Evolutionary conservation across 208 protist genomes (phyloP), one percentile per base, ranked within the genome.

Genomic region (Angomonas ambiguus): DNA sequence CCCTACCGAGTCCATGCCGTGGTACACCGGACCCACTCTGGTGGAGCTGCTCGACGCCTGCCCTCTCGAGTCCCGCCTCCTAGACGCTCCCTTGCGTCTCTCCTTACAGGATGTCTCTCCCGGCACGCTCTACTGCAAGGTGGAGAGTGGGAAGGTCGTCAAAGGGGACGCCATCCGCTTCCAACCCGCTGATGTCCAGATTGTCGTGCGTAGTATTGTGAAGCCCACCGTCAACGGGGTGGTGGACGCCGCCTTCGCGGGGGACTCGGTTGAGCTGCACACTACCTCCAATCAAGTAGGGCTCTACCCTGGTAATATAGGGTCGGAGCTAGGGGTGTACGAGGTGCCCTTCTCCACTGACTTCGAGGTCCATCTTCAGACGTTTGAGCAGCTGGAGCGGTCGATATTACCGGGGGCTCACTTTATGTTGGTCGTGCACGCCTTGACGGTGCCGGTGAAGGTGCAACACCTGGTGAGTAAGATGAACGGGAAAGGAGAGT

Each of bases 281-380:
- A 90, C 83, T 5, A 76, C 28, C 55, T 80, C 77, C 0, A 67
- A 79, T 8, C 25, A 87, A 35, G 71, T 78, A 3, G 85, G 84
- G 1, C 64, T 95, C 18, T 81, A 79, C 60, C 79, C 84, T 0
- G 89, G 89, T 58, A 86, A 79, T 61, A 74, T 95, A 11, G 89
- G 85, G 0, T 48, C 22, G 25, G 72, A 60, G 30, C 71, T 64
- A 49, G 31, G 31, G 30, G 62, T 31, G 2, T 59, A 73, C 25
- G 45, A 70, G 25, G 51, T 24, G 30, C 65, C 35, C 65, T 51
- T 30, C 49, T 87, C 82, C 2, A 92, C 82, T 27, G 74, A 88
- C 59, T 88, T 95, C 60, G 71, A 92, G 78, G 86, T 84, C 13
- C 89, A 87, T 32, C 65, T 95, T 0, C 89, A 95, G 61, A 92